Conservation (phyloP, 805 yeast species). For the Cyberlindnera samutprakarnensis region DNA sequence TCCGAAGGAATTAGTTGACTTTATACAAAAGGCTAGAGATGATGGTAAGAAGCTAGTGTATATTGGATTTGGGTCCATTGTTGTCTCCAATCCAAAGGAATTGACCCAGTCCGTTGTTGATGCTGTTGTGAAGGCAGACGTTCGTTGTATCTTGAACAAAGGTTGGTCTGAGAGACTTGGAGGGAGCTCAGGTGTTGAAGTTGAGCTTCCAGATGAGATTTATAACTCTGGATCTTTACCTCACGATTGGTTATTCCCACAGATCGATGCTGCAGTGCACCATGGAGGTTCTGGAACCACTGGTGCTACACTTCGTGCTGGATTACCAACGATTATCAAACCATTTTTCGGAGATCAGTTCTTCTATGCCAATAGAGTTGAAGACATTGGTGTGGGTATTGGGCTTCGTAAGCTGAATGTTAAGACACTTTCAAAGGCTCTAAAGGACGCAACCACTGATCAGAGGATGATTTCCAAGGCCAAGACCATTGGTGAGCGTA, state of each 20-base stretch:
- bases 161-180: slow-evolving; percentile 87
- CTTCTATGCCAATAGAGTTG: slow-evolving; percentile 81
- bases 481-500: slow-evolving; percentile 47
- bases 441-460: slow-evolving; percentile 61
- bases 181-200: slow-evolving; percentile 27
- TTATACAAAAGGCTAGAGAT: slow-evolving; percentile 52
- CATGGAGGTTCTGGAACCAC: slow-evolving; percentile 98
- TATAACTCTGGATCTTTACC: slow-evolving; percentile 70
- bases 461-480: slow-evolving; percentile 65
- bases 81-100: slow-evolving; percentile 73
- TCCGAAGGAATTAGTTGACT: slow-evolving; percentile 46
- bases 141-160: slow-evolving; percentile 79
- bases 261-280: slow-evolving; percentile 89
- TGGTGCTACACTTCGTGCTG: slow-evolving; percentile 82
- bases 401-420: slow-evolving; percentile 61
- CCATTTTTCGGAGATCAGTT: slow-evolving; percentile 97
- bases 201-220: slow-evolving; percentile 55
- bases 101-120: slow-evolving; percentile 72
- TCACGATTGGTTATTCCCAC: slow-evolving; percentile 91
- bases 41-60: slow-evolving; percentile 71
- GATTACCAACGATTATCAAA: slow-evolving; percentile 82
- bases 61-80: slow-evolving; percentile 94
- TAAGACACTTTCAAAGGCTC: slow-evolving; percentile 55
- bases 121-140: slow-evolving; percentile 75
- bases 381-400: slow-evolving; percentile 83